phyloP scores from a whole-genome alignment of 2,329 filamentous ascomycete species.

The Tolypocladium ovalisporum region DNA sequence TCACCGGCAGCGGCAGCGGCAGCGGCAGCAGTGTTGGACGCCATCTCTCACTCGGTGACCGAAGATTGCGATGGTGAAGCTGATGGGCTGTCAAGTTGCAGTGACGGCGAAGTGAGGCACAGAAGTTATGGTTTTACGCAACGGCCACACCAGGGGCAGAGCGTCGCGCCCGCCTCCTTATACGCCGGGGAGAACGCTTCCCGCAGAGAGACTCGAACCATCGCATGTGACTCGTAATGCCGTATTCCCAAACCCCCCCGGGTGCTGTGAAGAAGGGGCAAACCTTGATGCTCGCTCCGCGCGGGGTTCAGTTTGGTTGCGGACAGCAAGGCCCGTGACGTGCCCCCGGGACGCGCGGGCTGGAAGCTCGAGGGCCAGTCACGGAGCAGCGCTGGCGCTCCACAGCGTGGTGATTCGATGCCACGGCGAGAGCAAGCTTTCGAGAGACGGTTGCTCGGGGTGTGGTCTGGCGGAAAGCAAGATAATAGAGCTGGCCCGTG shows the following conservation, averaged over 20 bases:
- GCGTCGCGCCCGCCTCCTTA: background rate
- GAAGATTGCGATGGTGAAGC: background rate
- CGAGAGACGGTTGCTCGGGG: background rate
- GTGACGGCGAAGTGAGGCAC: background rate
- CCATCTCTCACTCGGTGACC: constrained; percentile 1
- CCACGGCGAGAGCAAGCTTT: background rate
- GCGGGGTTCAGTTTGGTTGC: background rate
- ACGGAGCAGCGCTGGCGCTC: background rate
- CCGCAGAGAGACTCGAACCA: background rate
- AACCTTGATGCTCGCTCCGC: background rate
- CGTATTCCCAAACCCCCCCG: background rate
- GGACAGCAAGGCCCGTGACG: background rate
- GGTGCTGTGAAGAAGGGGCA: background rate
- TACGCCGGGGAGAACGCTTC: background rate
- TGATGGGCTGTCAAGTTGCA: background rate
- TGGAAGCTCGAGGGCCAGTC: background rate
- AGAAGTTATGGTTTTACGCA: background rate
- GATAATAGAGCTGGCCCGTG: background rate
- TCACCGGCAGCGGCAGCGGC: constrained; percentile 1
- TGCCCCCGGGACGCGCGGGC: background rate
- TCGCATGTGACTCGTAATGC: background rate
- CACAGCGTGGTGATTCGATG: background rate
- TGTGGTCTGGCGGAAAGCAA: too few relatives aligned
- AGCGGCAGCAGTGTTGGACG: constrained; percentile 2
- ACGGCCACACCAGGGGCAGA: background rate